These are phyloP conservation scores for Odontarrhena argentea DNA, from an alignment of 345 rosid genomes.

Conservation along the genomic window DNA sequence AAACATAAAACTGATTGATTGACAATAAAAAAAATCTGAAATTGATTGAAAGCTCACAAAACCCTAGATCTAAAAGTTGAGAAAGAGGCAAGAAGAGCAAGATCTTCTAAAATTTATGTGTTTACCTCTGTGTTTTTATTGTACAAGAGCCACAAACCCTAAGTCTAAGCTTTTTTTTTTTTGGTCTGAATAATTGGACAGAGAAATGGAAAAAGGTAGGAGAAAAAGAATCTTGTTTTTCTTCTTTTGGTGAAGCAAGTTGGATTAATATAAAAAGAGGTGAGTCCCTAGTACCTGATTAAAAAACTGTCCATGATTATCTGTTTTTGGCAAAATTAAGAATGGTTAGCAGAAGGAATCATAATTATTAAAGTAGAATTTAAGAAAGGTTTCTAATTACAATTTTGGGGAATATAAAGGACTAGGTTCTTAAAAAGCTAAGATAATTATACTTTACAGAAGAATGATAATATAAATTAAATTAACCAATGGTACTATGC, in stretches of 20 bases:
- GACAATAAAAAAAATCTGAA: too few species aligned
- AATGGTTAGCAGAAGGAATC: too few species aligned
- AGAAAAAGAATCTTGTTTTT: conserved; percentile 9
- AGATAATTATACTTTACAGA: too few species aligned
- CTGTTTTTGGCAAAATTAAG: too few species aligned
- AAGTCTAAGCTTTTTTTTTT: conserved; percentile 25
- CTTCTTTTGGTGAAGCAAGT: conserved; percentile 32
- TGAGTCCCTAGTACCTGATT: too few species aligned
- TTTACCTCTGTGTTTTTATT: conserved; percentile 36
- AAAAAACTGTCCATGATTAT: too few species aligned
- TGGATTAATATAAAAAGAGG: conserved; percentile 10
- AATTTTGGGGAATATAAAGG: too few species aligned
- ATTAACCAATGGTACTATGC: too few species aligned
- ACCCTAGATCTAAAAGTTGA: conserved; percentile 8
- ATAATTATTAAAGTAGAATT: too few species aligned
- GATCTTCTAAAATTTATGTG: conserved; percentile 20
- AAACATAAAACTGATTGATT: not conserved
- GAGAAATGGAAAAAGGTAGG: not conserved
- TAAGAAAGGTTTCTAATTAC: too few species aligned
- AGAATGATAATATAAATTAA: too few species aligned
- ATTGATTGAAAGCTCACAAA: conserved; percentile 8
- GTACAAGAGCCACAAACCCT: conserved; percentile 40
- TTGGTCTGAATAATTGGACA: conserved; percentile 22
- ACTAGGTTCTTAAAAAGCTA: too few species aligned
- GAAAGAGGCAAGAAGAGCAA: conserved; percentile 14